These are phyloP conservation scores for Fragaria iinumae DNA, from an alignment of 306 rosid species.

Conservation along the genomic window DNA sequence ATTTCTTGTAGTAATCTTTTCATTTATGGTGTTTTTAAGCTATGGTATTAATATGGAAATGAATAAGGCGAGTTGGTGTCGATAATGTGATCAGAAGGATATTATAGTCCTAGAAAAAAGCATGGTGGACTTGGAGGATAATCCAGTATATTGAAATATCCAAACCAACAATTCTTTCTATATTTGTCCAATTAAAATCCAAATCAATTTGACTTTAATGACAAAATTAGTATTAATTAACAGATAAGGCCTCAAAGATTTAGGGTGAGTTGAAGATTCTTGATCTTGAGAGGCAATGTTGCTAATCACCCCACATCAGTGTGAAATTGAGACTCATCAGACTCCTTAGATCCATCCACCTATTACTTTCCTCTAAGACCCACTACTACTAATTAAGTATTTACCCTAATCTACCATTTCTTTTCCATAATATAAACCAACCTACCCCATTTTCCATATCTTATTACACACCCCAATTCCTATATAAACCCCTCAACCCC, in stretches of 20 bases:
- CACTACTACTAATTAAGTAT: background rate
- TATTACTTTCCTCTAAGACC: background rate
- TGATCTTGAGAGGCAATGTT: background rate
- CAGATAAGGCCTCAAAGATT: background rate
- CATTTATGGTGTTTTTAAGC: background rate
- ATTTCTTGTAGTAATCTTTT: background rate
- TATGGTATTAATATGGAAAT: background rate
- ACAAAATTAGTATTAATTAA: background rate
- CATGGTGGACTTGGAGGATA: background rate
- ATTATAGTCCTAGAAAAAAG: background rate
- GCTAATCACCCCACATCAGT: background rate
- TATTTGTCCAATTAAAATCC: background rate
- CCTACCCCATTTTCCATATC: background rate
- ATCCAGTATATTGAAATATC: constrained; percentile 2
- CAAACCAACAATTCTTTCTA: background rate
- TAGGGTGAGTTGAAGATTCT: background rate
- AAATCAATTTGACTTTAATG: background rate
- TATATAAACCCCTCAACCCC: background rate
- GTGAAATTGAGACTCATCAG: background rate
- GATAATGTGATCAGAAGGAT: background rate
- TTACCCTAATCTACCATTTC: background rate
- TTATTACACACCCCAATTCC: background rate
- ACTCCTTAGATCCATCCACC: background rate
- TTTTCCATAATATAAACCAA: background rate
- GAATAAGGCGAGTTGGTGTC: background rate